A percentile compares a stretch with the other conserved stretches of the same genome.
Conservation (phyloP, 2,329 filamentous ascomycete species). For the Diaporthe batatas region DNA sequence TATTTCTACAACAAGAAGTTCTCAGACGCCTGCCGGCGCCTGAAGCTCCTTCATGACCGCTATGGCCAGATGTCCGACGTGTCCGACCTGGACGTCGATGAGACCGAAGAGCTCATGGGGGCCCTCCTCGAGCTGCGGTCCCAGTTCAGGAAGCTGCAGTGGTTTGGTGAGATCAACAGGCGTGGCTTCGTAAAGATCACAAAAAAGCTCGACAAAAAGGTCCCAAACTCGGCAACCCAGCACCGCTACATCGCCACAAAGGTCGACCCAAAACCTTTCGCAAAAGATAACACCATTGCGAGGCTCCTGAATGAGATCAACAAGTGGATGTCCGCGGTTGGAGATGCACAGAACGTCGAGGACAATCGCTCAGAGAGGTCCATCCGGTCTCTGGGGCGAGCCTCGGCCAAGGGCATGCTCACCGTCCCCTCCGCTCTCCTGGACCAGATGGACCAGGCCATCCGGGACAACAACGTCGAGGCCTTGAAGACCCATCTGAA, state of each 20-base stretch:
- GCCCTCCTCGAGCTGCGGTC: conserved; percentile 89
- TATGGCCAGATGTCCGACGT: conserved; percentile 82
- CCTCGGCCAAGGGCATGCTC: conserved; percentile 80
- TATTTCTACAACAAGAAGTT: conserved; percentile 98
- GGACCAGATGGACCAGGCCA: conserved; percentile 79
- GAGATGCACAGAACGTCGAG: conserved; percentile 81
- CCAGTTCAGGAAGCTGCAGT: conserved; percentile 91
- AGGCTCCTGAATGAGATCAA: conserved; percentile 77
- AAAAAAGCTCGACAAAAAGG: conserved; percentile 98
- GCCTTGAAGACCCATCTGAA: conserved; percentile 69
- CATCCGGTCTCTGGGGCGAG: conserved; percentile 80
- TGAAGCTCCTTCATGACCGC: conserved; percentile 88
- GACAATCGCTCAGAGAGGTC: conserved; percentile 82
- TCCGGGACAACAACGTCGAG: conserved; percentile 75
- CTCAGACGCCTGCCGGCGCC: conserved; percentile 82
- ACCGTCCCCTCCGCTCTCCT: conserved; percentile 77
- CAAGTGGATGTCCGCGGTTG: conserved; percentile 88
- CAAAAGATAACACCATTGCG: conserved; percentile 73
- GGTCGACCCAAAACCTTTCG: conserved; percentile 90
- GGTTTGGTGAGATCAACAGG: conserved; percentile 98
- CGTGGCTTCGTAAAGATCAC: conserved; percentile 98
- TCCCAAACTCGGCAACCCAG: conserved; percentile 81
- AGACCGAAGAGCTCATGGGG: conserved; percentile 90
- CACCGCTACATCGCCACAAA: conserved; percentile 90
- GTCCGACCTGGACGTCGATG: conserved; percentile 84